Conservation (phyloP, 1,284 basidiomycete genomes). For the Ceratobasidium sp. region DNA sequence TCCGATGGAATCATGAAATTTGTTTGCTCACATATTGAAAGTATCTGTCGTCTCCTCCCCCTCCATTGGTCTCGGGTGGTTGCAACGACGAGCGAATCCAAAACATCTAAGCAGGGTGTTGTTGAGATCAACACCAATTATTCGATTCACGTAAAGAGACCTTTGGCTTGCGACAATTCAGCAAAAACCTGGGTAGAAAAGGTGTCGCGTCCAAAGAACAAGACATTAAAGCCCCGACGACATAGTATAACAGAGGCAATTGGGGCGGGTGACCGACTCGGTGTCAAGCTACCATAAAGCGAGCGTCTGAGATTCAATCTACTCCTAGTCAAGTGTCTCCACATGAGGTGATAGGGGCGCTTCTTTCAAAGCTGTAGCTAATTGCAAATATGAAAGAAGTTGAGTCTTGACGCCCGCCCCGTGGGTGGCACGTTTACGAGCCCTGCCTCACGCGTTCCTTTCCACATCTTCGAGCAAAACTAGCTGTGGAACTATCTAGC, state of each 20-base stretch:
- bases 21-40: conserved; percentile 44
- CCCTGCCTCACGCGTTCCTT: no score
- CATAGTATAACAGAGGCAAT: conserved; percentile 28
- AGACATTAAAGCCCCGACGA: conserved; percentile 54
- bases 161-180: conserved; percentile 55
- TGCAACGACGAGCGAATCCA: conserved; percentile 53
- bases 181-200: conserved; percentile 59
- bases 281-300: background rate
- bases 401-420: conserved; percentile 21
- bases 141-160: conserved; percentile 49
- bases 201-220: conserved; percentile 61
- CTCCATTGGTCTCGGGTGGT: conserved; percentile 53
- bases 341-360: conserved; percentile 24
- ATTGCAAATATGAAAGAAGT: background rate
- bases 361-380: background rate
- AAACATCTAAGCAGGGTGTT: conserved; percentile 49
- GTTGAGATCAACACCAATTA: background rate
- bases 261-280: background rate
- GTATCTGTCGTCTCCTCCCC: conserved; percentile 50
- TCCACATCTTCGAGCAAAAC: no score
- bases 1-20: background rate
- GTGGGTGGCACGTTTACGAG: conserved; percentile 20
- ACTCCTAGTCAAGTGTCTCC: background rate
- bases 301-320: background rate
- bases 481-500: no score